Conservation (phyloP, 2,329 filamentous ascomycete species). For the Dothideomycetidae sp. region DNA sequence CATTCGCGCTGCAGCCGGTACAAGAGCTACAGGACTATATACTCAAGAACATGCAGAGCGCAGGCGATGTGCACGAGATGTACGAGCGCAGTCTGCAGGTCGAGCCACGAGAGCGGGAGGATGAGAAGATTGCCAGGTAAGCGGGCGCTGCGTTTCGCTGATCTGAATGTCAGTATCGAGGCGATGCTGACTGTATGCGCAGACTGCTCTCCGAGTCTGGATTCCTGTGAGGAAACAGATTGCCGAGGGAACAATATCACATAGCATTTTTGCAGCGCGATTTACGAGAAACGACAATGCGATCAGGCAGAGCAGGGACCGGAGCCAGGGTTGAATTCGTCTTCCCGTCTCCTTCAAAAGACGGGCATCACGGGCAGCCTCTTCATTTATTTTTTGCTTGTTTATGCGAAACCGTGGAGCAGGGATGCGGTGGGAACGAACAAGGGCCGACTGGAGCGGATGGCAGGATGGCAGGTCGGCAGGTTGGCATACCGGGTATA, state of each 20-base stretch:
- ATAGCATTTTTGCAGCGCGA: slow-evolving; percentile 3
- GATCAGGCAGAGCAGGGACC: too few species aligned
- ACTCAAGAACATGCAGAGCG: slow-evolving; percentile 85
- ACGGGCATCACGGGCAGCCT: too few species aligned
- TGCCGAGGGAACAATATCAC: neutral
- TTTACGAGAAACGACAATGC: slow-evolving; percentile 12
- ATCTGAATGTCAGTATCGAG: too few species aligned
- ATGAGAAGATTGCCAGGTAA: slow-evolving; percentile 98
- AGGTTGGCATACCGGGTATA: too few species aligned
- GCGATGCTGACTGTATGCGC: too few species aligned
- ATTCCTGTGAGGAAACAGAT: slow-evolving; percentile 31
- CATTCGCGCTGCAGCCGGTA: slow-evolving; percentile 82
- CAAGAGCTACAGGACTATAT: slow-evolving; percentile 94
- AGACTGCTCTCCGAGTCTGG: slow-evolving; percentile 42
- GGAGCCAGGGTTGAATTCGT: too few species aligned
- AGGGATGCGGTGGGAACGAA: too few species aligned
- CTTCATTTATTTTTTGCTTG: too few species aligned
- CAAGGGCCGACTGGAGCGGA: too few species aligned
- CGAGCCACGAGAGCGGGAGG: slow-evolving; percentile 89
- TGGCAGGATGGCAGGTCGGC: too few species aligned
- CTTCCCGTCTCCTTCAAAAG: too few species aligned
- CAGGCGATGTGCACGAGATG: slow-evolving; percentile 97
- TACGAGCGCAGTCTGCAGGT: slow-evolving; percentile 92
- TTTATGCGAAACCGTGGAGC: too few species aligned
- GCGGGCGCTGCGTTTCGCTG: slow-evolving; percentile 14